A percentile compares a stretch with the other conserved stretches of the same genome.
Conservation (phyloP, 108 stramenopile species). For the Thalassiosira profunda region DNA sequence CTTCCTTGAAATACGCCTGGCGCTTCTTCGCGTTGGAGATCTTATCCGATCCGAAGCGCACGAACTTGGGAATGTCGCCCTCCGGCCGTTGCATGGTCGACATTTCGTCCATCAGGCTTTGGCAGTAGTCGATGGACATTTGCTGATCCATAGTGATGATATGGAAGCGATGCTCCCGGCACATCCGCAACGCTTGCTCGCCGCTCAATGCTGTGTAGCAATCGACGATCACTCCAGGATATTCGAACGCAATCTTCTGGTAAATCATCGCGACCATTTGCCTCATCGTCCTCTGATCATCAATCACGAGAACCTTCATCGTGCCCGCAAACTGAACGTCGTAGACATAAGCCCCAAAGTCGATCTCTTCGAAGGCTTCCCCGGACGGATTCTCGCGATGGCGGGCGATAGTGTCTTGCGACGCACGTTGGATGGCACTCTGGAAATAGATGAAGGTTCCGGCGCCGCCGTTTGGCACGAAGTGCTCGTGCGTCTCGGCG, state of each 20-base stretch:
- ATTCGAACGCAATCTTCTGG: constrained; percentile 39
- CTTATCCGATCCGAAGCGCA: constrained; percentile 26
- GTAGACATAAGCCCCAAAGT: constrained; percentile 36
- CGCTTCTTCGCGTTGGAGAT: constrained; percentile 35
- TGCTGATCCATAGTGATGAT: constrained; percentile 55
- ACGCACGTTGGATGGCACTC: constrained; percentile 41
- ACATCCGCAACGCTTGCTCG: constrained; percentile 41
- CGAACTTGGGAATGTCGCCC: constrained; percentile 13
- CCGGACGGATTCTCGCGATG: constrained; percentile 38
- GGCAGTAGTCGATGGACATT: constrained; percentile 32
- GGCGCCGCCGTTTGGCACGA: constrained; percentile 33
- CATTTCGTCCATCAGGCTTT: constrained; percentile 31
- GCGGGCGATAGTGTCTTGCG: constrained; percentile 31
- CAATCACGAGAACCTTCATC: constrained; percentile 43
- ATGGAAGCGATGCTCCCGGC: constrained; percentile 34
- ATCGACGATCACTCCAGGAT: constrained; percentile 29
- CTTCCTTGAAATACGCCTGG: constrained; percentile 41
- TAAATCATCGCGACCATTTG: constrained; percentile 55
- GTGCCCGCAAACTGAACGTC: constrained; percentile 29
- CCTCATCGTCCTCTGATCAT: constrained; percentile 52
- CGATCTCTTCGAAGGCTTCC: constrained; percentile 32
- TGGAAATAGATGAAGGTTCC: constrained; percentile 43
- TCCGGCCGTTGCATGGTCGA: neutral
- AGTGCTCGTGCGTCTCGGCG: constrained; percentile 6
- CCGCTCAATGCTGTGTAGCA: constrained; percentile 43